phyloP scores from a whole-genome alignment of 768 basidiomycete genomes.

The Russula lepida region DNA sequence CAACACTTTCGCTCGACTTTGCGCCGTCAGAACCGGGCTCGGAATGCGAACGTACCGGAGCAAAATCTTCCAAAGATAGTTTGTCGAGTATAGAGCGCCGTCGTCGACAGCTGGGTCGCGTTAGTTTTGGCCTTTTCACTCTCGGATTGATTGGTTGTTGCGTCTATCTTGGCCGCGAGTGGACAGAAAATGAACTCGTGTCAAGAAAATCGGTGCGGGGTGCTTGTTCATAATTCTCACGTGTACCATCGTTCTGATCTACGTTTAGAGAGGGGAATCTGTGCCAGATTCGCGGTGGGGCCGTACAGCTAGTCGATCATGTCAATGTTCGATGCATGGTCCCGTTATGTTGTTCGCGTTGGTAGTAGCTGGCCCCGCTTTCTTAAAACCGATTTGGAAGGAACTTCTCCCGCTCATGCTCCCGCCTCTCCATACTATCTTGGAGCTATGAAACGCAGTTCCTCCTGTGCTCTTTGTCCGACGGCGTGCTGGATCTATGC shows the following conservation, averaged over 20 bases:
- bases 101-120: slow-evolving; percentile 47
- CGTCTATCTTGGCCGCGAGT: slow-evolving; percentile 68
- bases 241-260: background rate
- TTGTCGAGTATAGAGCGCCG: slow-evolving; percentile 72
- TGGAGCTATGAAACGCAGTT: slow-evolving; percentile 59
- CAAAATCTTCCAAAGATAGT: slow-evolving; percentile 67
- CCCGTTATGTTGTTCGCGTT: background rate
- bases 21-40: slow-evolving; percentile 36
- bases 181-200: slow-evolving; percentile 65
- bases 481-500: slow-evolving; percentile 60
- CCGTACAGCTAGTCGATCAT: slow-evolving; percentile 51
- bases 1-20: slow-evolving; percentile 44
- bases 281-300: slow-evolving; percentile 56
- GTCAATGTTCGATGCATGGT: slow-evolving; percentile 61
- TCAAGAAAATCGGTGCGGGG: slow-evolving; percentile 51
- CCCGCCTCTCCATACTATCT: slow-evolving; percentile 52
- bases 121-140: slow-evolving; percentile 45
- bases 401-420: slow-evolving; percentile 85
- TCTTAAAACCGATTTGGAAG: slow-evolving; percentile 83
- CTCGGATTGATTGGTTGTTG: slow-evolving; percentile 49
- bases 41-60: slow-evolving; percentile 56
- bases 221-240: background rate
- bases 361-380: background rate
- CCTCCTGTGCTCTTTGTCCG: slow-evolving; percentile 59
- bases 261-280: slow-evolving; percentile 45